A percentile compares a stretch with the other conserved stretches of the same genome.
Conservation (phyloP, 495 filamentous ascomycete genomes). For the Penicillium riverlandense region DNA sequence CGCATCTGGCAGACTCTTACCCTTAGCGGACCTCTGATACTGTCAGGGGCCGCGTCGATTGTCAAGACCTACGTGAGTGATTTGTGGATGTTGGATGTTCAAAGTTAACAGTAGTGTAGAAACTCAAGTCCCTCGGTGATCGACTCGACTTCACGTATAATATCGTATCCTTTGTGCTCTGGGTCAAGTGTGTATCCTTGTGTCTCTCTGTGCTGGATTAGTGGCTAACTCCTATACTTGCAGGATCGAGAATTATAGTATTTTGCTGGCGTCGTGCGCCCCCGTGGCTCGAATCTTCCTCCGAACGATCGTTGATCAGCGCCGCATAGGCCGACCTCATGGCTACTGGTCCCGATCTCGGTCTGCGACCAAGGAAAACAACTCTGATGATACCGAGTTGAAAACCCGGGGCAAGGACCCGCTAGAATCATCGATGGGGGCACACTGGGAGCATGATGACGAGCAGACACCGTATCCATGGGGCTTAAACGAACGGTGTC, state of each 20-base stretch:
- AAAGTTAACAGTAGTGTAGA: conserved; percentile 6
- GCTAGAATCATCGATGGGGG: conserved; percentile 12
- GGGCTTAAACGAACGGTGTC: conserved; percentile 11
- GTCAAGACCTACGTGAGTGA: conserved; percentile 29
- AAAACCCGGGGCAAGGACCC: conserved; percentile 10
- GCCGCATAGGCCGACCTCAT: conserved; percentile 9
- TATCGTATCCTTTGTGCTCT: conserved; percentile 28
- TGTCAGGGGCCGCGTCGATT: conserved; percentile 28
- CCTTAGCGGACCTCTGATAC: conserved; percentile 22
- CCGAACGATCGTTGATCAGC: conserved; percentile 17
- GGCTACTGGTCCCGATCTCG: conserved; percentile 24
- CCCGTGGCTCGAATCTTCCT: conserved; percentile 27
- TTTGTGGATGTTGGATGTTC: neutral
- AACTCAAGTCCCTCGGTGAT: conserved; percentile 23
- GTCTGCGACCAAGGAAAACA: conserved; percentile 6
- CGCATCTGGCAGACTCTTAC: conserved; percentile 31
- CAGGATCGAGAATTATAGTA: conserved; percentile 34
- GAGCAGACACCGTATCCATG: conserved; percentile 2
- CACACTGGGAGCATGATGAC: conserved; percentile 14
- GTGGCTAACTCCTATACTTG: neutral
- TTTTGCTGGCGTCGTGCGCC: conserved; percentile 26
- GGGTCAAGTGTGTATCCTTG: conserved; percentile 24
- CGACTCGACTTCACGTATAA: conserved; percentile 28
- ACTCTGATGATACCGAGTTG: conserved; percentile 11
- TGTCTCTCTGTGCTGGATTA: neutral